phyloP scores from a whole-genome alignment of 352 stramenopile genomes.

The Phytophthora multivora region DNA sequence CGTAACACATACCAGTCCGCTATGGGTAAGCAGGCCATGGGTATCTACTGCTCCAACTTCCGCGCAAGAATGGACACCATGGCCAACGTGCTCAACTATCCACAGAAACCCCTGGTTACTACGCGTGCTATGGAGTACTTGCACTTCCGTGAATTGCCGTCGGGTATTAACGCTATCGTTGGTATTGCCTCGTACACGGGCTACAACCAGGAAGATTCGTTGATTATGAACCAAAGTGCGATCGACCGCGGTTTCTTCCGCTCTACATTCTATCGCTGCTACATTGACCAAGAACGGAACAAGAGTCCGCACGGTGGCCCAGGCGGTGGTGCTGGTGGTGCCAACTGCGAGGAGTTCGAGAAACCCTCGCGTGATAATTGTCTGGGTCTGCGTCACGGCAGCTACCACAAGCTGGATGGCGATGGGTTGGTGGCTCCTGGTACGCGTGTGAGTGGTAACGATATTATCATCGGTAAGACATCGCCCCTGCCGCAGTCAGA shows the following conservation, averaged over 20 bases:
- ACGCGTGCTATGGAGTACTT: constrained; percentile 99
- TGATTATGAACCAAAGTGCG: constrained; percentile 99
- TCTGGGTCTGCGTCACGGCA: constrained; percentile 94
- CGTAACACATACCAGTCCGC: constrained; percentile 99
- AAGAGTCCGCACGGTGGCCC: constrained; percentile 77
- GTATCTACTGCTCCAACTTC: constrained; percentile 99
- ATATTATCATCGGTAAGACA: constrained; percentile 99
- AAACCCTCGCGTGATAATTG: constrained; percentile 95
- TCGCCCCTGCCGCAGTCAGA: constrained; percentile 87
- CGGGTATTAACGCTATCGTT: constrained; percentile 97
- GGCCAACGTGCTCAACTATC: constrained; percentile 99
- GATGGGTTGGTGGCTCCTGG: constrained; percentile 97
- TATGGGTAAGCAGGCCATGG: constrained; percentile 99
- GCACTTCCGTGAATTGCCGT: constrained; percentile 98
- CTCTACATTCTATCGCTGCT: constrained; percentile 99
- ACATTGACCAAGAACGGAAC: constrained; percentile 95
- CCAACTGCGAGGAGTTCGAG: constrained; percentile 94
- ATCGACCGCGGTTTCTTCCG: constrained; percentile 99
- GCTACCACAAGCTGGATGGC: constrained; percentile 99
- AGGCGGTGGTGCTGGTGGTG: constrained; percentile 55
- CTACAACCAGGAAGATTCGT: constrained; percentile 99
- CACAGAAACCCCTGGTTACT: constrained; percentile 98
- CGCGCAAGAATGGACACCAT: constrained; percentile 99
- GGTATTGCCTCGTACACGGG: constrained; percentile 88
- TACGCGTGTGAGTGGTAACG: constrained; percentile 96